Evolutionary conservation across 257 asterid genomes (phyloP).

Genomic region (Fraxinus anomala): DNA sequence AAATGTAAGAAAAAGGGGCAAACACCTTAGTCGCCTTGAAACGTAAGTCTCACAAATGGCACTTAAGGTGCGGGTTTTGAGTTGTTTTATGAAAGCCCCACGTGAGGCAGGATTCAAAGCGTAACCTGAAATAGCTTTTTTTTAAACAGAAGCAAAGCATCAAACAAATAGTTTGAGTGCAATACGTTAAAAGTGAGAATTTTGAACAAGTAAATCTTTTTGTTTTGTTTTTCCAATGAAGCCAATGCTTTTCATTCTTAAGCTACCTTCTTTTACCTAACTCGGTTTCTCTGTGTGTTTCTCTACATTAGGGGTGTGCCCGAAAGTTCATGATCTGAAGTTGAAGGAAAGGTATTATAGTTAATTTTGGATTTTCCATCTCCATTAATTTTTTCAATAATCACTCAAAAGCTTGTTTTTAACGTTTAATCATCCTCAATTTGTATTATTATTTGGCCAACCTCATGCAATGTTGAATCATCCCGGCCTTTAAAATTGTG

Average conservation of each 20-base stretch:
- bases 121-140: neutral
- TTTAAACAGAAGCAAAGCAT: neutral
- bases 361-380: constrained; percentile 6
- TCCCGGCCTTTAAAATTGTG: neutral
- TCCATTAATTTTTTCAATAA: neutral
- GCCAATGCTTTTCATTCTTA: constrained; percentile 5
- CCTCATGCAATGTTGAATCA: neutral
- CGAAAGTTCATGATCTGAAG: constrained; percentile 89
- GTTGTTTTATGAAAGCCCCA: neutral
- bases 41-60: neutral
- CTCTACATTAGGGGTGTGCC: constrained; percentile 72
- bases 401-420: neutral
- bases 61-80: neutral
- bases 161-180: neutral
- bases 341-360: constrained; percentile 84
- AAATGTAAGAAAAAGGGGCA: neutral
- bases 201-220: constrained; percentile 4
- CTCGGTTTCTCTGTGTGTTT: constrained; percentile 11
- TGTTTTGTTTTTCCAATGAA: constrained; percentile 5
- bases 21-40: neutral
- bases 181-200: neutral
- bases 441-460: neutral
- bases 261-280: neutral
- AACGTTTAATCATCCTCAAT: neutral
- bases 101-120: neutral